phyloP scores from a whole-genome alignment of 164 flowering plant genomes.

The Dillenia turbinata region DNA sequence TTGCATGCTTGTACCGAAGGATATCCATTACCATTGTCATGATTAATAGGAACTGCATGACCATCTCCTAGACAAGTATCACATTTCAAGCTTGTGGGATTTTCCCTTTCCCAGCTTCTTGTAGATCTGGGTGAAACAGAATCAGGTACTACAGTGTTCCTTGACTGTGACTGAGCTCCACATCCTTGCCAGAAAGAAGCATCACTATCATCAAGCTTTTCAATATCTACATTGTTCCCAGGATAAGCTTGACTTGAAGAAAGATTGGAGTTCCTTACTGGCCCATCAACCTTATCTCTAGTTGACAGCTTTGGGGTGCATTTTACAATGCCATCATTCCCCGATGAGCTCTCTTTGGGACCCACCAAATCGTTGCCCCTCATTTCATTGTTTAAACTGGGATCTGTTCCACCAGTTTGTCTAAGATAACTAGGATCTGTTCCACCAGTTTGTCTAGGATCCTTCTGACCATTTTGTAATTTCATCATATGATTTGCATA shows the following conservation, averaged over 20 bases:
- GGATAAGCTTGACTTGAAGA: constrained; percentile 13
- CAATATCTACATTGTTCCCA: constrained; percentile 9
- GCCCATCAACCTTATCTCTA: constrained; percentile 21
- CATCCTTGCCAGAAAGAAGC: constrained; percentile 16
- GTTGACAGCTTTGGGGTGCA: constrained; percentile 15
- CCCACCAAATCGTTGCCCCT: constrained; percentile 20
- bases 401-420: constrained; percentile 10
- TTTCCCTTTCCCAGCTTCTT: constrained; percentile 16
- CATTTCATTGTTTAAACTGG: constrained; percentile 20
- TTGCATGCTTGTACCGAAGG: constrained; percentile 18
- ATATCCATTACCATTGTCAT: constrained; percentile 16
- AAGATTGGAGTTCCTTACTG: constrained; percentile 18
- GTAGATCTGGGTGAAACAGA: constrained; percentile 10
- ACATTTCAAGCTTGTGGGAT: background rate
- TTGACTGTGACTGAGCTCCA: constrained; percentile 10
- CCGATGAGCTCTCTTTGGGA: constrained; percentile 12
- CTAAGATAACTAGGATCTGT: constrained; percentile 18
- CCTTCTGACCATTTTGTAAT: constrained; percentile 19
- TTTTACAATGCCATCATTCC: constrained; percentile 13
- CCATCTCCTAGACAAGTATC: constrained; percentile 12
- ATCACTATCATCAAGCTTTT: constrained; percentile 17
- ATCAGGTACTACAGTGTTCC: constrained; percentile 9
- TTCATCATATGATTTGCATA: constrained; percentile 13
- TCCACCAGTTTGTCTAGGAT: constrained; percentile 18
- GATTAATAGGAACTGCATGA: constrained; percentile 19